A percentile compares a stretch with the other conserved stretches of the same genome.
Evolutionary conservation across 257 asterid genomes (phyloP).

Genomic region (Nyctanthes arbortristis): DNA sequence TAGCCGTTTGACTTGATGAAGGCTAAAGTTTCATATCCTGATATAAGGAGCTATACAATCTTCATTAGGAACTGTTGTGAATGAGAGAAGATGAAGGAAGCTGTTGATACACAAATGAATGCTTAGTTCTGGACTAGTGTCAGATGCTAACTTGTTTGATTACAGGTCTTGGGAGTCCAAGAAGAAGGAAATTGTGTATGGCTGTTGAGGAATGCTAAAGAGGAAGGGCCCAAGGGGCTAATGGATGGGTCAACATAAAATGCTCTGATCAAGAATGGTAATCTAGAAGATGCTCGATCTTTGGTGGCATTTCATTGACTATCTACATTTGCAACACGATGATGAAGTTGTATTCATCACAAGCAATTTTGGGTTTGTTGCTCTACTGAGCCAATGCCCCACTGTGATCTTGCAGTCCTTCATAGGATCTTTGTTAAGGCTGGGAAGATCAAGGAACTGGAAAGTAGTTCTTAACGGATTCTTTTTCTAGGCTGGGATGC

Average conservation of each 20-base stretch:
- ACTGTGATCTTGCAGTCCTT: conserved; percentile 68
- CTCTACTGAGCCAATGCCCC: conserved; percentile 79
- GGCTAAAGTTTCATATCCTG: conserved; percentile 64
- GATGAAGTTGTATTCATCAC: conserved; percentile 64
- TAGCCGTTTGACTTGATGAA: conserved; percentile 75
- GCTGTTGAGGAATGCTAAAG: conserved; percentile 68
- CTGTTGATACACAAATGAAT: conserved; percentile 57
- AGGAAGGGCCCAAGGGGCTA: conserved; percentile 56
- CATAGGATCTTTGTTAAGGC: conserved; percentile 73
- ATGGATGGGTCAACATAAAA: conserved; percentile 70
- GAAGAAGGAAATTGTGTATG: conserved; percentile 61
- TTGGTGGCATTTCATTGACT: conserved; percentile 51
- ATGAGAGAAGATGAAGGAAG: conserved; percentile 54
- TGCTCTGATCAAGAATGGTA: conserved; percentile 72
- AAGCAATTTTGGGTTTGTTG: conserved; percentile 53
- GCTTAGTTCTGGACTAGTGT: conserved; percentile 50
- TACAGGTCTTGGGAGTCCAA: conserved; percentile 64
- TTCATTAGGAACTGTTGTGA: conserved; percentile 64
- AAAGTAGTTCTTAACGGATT: conserved; percentile 18
- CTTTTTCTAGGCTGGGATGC: too few relatives aligned
- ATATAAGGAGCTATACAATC: too few relatives aligned
- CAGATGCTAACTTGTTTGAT: conserved; percentile 76
- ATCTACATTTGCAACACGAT: conserved; percentile 72
- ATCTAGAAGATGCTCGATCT: conserved; percentile 58
- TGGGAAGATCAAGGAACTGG: conserved; percentile 39